Evolutionary conservation across 2,329 filamentous ascomycete genomes (phyloP).

Genomic region (Fusarium citri): DNA sequence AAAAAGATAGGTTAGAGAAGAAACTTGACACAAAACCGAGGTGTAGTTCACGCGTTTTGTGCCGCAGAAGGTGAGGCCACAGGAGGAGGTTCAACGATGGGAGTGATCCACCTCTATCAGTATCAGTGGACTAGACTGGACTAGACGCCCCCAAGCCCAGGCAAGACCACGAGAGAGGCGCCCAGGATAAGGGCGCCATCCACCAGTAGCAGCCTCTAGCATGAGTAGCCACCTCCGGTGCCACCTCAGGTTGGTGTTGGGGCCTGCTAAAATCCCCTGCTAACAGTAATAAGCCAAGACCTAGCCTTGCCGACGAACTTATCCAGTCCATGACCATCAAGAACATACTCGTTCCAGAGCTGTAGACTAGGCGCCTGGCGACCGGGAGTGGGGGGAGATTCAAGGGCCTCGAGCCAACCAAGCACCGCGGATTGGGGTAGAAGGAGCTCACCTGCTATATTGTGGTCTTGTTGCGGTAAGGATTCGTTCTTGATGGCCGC

Average conservation of each 20-base stretch:
- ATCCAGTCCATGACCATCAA: slow-evolving; percentile 17
- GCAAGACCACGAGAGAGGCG: slow-evolving; percentile 33
- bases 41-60: slow-evolving; percentile 48
- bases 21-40: slow-evolving; percentile 47
- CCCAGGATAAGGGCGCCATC: slow-evolving; percentile 34
- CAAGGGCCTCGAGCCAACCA: slow-evolving; percentile 35
- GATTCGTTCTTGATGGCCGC: slow-evolving; percentile 21
- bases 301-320: slow-evolving; percentile 37
- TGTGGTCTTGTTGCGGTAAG: slow-evolving; percentile 21
- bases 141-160: slow-evolving; percentile 26
- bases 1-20: slow-evolving; percentile 43
- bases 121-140: slow-evolving; percentile 32
- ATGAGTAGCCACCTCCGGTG: slow-evolving; percentile 33
- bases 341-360: slow-evolving; percentile 7
- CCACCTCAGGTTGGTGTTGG: slow-evolving; percentile 29
- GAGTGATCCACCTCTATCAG: slow-evolving; percentile 40
- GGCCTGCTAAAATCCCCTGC: slow-evolving; percentile 29
- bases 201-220: slow-evolving; percentile 27
- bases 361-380: slow-evolving; percentile 32
- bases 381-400: slow-evolving; percentile 28
- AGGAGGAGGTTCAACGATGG: slow-evolving; percentile 45
- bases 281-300: slow-evolving; percentile 38
- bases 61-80: slow-evolving; percentile 49
- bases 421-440: slow-evolving; percentile 28
- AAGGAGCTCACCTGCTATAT: slow-evolving; percentile 27